phyloP scores from a whole-genome alignment of 2,329 filamentous ascomycete genomes.

The Paraphoma chrysanthemicola region DNA sequence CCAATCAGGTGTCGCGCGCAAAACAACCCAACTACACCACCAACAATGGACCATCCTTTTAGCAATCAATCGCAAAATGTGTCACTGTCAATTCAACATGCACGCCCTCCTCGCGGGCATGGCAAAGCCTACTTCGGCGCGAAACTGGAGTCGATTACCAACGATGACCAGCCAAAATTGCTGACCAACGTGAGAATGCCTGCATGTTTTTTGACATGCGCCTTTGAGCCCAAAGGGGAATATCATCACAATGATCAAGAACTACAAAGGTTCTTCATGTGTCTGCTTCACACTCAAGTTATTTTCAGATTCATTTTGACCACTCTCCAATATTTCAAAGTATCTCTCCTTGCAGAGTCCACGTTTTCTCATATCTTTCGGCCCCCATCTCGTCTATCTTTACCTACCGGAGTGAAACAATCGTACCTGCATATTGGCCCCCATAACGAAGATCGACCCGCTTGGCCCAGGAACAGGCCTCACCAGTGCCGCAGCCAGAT shows the following conservation, averaged over 20 bases:
- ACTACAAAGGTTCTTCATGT: background rate
- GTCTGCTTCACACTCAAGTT: background rate
- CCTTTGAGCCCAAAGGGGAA: constrained; percentile 5
- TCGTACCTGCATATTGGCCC: constrained; percentile 35
- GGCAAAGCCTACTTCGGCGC: background rate
- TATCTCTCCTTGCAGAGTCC: background rate
- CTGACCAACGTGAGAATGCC: too few relatives aligned
- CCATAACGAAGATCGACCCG: constrained; percentile 11
- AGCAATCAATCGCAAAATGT: too few relatives aligned
- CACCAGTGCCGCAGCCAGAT: background rate
- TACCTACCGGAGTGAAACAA: constrained; percentile 1
- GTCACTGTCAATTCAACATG: background rate
- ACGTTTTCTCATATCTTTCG: background rate
- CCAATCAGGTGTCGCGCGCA: constrained; percentile 13
- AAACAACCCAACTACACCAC: background rate
- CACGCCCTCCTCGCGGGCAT: background rate
- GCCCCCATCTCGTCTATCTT: constrained; percentile 21
- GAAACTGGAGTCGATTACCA: too few relatives aligned
- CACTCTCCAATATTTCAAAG: background rate
- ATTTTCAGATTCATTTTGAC: background rate
- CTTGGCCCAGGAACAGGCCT: constrained; percentile 13
- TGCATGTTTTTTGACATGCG: constrained; percentile 8
- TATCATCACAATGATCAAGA: background rate
- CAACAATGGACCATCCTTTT: too few relatives aligned
- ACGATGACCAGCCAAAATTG: too few relatives aligned